Base-by-base conservation (phyloP, 1,284 basidiomycete species). In the Coniferiporia weirii region DNA sequence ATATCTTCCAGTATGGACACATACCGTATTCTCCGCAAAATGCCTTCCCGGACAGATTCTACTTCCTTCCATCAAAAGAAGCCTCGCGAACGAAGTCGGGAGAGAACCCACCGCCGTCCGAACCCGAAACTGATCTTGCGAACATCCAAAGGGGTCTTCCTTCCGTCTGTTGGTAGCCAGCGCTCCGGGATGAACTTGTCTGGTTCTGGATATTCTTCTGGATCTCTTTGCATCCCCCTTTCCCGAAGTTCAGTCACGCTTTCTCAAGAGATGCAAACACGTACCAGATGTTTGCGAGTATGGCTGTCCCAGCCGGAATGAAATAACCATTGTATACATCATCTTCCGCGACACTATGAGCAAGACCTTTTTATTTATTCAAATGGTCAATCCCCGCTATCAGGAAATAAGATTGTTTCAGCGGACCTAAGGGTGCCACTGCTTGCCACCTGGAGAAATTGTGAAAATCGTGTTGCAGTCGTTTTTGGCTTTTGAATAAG, bases 11-110 rank as follows among this genome's bases (percentile, higher is more conserved):
- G 36, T 43, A 27, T 48, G 45, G 19, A 15, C 22, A 65, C 60
- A 32, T 40, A 67, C 45, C 12, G 57, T 53, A 34, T 56, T 59
- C 17, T 58, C 53, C 5, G 62, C 64, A 4, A 65, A 47, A 38
- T 60, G 45, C 34, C 50, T 51, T 43, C 66, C 66, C 8, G 64
- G 61, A 43, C 66, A 67, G 22, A 63, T 46, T 12, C 66, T 65
- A 15, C 8, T 40, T 15, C 15, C 38, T 40, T 12, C 3, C 27
- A 27, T 27, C 27, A 27, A 27, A 27, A 27, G 27, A 27, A 27
- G 27, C 9, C 15, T 7, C 15, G 38, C 8, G 12, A 40, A 3
- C 38, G 9, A 40, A 12, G 38, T 15, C 8, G 15, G 8, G 8
- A 7, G 9, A 9, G 9, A 3, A 40, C 47, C 9, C 17, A 56